A percentile compares a stretch with the other conserved stretches of the same genome.
phyloP scores from a whole-genome alignment of 2,329 filamentous ascomycete genomes.

The Diaporthe sp. region DNA sequence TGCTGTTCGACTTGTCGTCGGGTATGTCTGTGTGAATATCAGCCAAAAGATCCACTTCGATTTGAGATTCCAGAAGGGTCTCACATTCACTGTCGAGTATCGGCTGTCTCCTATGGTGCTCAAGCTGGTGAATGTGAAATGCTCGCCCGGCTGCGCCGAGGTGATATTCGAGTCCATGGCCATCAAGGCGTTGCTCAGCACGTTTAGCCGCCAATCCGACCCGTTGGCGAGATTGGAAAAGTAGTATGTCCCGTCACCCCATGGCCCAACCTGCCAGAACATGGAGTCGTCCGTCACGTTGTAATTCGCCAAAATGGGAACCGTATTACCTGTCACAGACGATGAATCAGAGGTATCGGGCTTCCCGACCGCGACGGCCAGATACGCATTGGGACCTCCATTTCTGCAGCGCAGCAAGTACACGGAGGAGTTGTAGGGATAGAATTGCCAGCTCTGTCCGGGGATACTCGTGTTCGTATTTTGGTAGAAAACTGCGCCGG shows the following conservation, averaged over 20 bases:
- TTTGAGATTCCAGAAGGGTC: not conserved
- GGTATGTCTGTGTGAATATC: constrained; percentile 5
- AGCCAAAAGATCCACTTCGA: not conserved
- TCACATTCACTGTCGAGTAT: constrained; percentile 21
- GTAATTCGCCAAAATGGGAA: not conserved
- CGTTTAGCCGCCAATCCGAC: constrained; percentile 21
- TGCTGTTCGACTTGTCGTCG: constrained; percentile 19
- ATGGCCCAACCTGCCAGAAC: constrained; percentile 32
- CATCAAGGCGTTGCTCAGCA: not conserved
- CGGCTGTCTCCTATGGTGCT: constrained; percentile 13
- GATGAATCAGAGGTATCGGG: not conserved
- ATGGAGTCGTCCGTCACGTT: constrained; percentile 31
- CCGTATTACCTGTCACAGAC: constrained; percentile 21
- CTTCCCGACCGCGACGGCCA: not conserved
- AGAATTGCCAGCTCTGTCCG: constrained; percentile 34
- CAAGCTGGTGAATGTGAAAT: constrained; percentile 28
- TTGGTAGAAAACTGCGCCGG: constrained; percentile 26
- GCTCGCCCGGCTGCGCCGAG: constrained; percentile 12
- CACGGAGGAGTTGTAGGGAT: constrained; percentile 28
- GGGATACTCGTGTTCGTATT: constrained; percentile 16
- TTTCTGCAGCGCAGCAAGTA: constrained; percentile 31
- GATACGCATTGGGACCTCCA: constrained; percentile 19
- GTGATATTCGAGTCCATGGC: constrained; percentile 28
- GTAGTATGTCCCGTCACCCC: constrained; percentile 28
- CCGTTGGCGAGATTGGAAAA: constrained; percentile 31